phyloP scores from a whole-genome alignment of 345 rosid genomes.

The Gossypium thurberi region DNA sequence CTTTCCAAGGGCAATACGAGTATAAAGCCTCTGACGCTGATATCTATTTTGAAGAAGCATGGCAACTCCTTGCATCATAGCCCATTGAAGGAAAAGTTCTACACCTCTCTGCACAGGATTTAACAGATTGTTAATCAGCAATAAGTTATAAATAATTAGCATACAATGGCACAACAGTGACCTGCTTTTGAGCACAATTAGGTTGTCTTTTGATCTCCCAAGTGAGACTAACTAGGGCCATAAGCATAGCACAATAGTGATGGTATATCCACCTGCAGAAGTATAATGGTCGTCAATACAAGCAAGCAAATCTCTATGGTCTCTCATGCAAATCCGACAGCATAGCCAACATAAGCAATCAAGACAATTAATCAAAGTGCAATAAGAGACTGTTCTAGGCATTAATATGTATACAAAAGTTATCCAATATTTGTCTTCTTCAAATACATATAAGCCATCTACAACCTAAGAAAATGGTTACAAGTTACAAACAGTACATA shows the following conservation, averaged over 20 bases:
- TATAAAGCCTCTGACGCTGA: conserved; percentile 98
- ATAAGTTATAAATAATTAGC: conserved; percentile 4
- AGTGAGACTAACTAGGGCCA: conserved; percentile 98
- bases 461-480: background rate
- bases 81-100: conserved; percentile 98
- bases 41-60: conserved; percentile 99
- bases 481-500: background rate
- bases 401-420: background rate
- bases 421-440: background rate
- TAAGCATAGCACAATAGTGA: conserved; percentile 90
- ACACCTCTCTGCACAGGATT: conserved; percentile 75
- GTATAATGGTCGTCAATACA: conserved; percentile 3
- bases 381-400: background rate
- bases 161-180: conserved; percentile 20
- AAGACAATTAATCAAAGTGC: background rate
- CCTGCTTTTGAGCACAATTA: conserved; percentile 91
- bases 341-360: background rate
- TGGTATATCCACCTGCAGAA: conserved; percentile 93
- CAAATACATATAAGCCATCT: background rate
- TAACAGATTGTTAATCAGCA: background rate
- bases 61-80: conserved; percentile 99
- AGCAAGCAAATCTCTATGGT: background rate
- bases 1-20: conserved; percentile 98
- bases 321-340: background rate
- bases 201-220: conserved; percentile 99